Percentiles rank a stretch among this genome's conserved stretches.
These are phyloP conservation scores for Tinospora cordifolia DNA, from an alignment of 164 flowering plant species.

Conservation along the genomic window DNA sequence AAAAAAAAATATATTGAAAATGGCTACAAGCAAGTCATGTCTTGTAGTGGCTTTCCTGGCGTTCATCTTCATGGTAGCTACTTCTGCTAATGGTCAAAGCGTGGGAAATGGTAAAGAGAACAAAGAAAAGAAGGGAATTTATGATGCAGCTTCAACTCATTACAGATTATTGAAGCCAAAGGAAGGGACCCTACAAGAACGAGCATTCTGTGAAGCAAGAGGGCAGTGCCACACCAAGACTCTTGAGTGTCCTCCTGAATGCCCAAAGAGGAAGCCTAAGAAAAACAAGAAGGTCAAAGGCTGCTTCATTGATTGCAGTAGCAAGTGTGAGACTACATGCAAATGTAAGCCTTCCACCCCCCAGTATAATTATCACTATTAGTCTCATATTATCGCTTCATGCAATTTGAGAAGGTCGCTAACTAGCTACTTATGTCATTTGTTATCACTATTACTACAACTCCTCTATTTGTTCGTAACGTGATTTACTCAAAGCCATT, in stretches of 20 bases:
- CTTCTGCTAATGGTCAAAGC: slow-evolving; percentile 8
- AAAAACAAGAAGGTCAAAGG: slow-evolving; percentile 42
- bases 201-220: neutral
- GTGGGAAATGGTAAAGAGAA: slow-evolving; percentile 10
- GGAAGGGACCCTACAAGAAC: neutral
- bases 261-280: slow-evolving; percentile 48
- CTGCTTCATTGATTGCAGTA: slow-evolving; percentile 52
- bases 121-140: neutral
- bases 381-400: neutral
- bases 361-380: neutral
- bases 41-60: slow-evolving; percentile 14
- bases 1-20: neutral
- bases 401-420: no score
- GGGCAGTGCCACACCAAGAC: slow-evolving; percentile 26
- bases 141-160: neutral
- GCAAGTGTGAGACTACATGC: slow-evolving; percentile 61
- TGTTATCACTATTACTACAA: no score
- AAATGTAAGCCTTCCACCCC: slow-evolving; percentile 32
- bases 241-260: slow-evolving; percentile 42
- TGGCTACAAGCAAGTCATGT: slow-evolving; percentile 7
- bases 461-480: neutral
- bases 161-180: slow-evolving; percentile 1
- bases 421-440: no score
- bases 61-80: slow-evolving; percentile 12
- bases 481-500: neutral